phyloP scores from a whole-genome alignment of 2,329 filamentous ascomycete genomes.

The Verticillium zaregamsianum region DNA sequence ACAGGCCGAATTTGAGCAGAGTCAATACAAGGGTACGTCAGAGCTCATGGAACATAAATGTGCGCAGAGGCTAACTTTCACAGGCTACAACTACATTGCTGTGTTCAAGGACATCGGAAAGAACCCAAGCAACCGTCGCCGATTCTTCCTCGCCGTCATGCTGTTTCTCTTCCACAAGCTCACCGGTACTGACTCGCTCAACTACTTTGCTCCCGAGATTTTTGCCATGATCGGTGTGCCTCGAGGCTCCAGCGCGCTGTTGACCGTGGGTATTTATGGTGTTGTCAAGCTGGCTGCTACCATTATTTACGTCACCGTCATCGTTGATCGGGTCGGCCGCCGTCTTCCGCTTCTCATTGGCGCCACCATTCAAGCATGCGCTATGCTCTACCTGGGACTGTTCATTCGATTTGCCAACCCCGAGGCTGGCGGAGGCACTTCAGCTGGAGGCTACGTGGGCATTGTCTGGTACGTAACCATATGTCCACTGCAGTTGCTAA shows the following conservation, averaged over 20 bases:
- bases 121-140: constrained; percentile 24
- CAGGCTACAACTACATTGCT: constrained; percentile 22
- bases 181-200: constrained; percentile 33
- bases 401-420: constrained; percentile 30
- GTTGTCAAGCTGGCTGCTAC: constrained; percentile 19
- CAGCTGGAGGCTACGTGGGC: constrained; percentile 33
- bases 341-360: constrained; percentile 21
- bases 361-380: constrained; percentile 14
- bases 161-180: constrained; percentile 36
- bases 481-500: too few relatives aligned
- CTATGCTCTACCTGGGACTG: constrained; percentile 22
- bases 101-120: constrained; percentile 27
- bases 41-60: background rate
- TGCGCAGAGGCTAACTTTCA: too few relatives aligned
- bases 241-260: constrained; percentile 21
- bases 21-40: background rate
- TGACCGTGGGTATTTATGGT: constrained; percentile 30
- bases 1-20: constrained; percentile 10
- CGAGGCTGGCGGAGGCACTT: constrained; percentile 23
- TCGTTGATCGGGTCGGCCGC: constrained; percentile 23
- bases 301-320: constrained; percentile 22
- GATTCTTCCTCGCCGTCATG: constrained; percentile 28
- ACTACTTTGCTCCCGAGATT: constrained; percentile 35
- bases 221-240: constrained; percentile 33
- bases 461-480: constrained; percentile 22